Evolutionary conservation across 441 rosid genomes (phyloP).

Genomic region (Jatropha podagrica): DNA sequence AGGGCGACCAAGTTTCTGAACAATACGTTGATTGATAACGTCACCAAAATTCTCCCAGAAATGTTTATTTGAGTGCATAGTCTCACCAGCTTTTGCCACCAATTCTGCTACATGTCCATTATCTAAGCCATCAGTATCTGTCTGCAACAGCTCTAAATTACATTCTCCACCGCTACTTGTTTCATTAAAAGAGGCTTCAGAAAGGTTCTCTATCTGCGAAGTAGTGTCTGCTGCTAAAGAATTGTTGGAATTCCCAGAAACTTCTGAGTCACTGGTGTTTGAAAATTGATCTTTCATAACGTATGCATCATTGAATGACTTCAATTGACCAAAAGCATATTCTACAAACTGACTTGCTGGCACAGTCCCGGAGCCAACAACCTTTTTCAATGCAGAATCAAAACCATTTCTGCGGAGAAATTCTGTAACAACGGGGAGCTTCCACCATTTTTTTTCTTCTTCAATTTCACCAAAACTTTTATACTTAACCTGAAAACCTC

Average conservation of each 20-base stretch:
- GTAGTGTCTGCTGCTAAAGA: slow-evolving; percentile 32
- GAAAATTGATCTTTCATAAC: slow-evolving; percentile 38
- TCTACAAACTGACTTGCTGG: slow-evolving; percentile 90
- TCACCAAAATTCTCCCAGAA: slow-evolving; percentile 73
- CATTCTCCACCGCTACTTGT: slow-evolving; percentile 23
- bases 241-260: slow-evolving; percentile 28
- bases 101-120: slow-evolving; percentile 28
- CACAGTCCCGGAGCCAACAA: slow-evolving; percentile 65
- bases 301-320: slow-evolving; percentile 62
- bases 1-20: slow-evolving; percentile 68
- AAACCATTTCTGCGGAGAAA: slow-evolving; percentile 64
- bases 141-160: slow-evolving; percentile 23
- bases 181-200: slow-evolving; percentile 32
- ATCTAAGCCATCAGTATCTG: slow-evolving; percentile 27
- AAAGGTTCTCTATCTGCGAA: slow-evolving; percentile 31
- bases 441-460: slow-evolving; percentile 85
- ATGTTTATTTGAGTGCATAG: slow-evolving; percentile 41
- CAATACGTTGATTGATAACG: slow-evolving; percentile 60
- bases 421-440: slow-evolving; percentile 64
- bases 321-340: slow-evolving; percentile 83
- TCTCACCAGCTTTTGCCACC: slow-evolving; percentile 34
- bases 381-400: slow-evolving; percentile 58
- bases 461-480: slow-evolving; percentile 77
- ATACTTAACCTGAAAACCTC: slow-evolving; percentile 63
- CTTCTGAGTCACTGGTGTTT: slow-evolving; percentile 32